These are phyloP conservation scores for Aspergillus fumigatiaffinis DNA, from an alignment of 2,329 filamentous ascomycete genomes.

Conservation along the genomic window DNA sequence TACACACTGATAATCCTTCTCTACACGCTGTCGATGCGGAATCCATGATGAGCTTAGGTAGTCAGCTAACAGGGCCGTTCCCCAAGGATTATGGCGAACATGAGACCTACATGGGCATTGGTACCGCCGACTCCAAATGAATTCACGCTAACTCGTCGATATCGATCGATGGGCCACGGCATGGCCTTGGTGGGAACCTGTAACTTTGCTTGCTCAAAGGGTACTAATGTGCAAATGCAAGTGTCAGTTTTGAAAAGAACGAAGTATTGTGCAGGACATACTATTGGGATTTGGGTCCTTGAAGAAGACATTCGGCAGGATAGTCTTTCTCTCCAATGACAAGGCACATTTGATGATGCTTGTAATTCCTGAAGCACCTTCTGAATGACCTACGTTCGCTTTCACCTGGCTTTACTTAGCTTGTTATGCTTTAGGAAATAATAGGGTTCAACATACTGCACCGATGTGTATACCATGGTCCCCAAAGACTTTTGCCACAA, in stretches of 20 bases:
- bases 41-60: no score
- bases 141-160: slow-evolving; percentile 42
- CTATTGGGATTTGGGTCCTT: slow-evolving; percentile 23
- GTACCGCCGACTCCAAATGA: slow-evolving; percentile 43
- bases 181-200: slow-evolving; percentile 9
- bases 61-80: no score
- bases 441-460: slow-evolving; percentile 2
- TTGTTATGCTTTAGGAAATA: no score
- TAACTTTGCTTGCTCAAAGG: slow-evolving; percentile 16
- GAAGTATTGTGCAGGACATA: background rate
- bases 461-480: slow-evolving; percentile 24
- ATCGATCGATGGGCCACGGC: slow-evolving; percentile 19
- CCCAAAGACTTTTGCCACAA: background rate
- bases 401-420: slow-evolving; percentile 16
- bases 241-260: background rate
- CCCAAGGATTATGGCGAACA: no score
- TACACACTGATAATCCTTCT: slow-evolving; percentile 1
- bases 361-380: slow-evolving; percentile 31
- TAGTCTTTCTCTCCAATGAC: slow-evolving; percentile 35
- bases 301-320: slow-evolving; percentile 29
- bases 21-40: slow-evolving; percentile 13
- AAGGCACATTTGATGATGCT: slow-evolving; percentile 34
- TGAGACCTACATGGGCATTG: slow-evolving; percentile 27
- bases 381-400: slow-evolving; percentile 32
- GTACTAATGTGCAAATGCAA: background rate